Base-by-base conservation (phyloP, 2,329 filamentous ascomycete species). In the Aspergillus carbonarius region DNA sequence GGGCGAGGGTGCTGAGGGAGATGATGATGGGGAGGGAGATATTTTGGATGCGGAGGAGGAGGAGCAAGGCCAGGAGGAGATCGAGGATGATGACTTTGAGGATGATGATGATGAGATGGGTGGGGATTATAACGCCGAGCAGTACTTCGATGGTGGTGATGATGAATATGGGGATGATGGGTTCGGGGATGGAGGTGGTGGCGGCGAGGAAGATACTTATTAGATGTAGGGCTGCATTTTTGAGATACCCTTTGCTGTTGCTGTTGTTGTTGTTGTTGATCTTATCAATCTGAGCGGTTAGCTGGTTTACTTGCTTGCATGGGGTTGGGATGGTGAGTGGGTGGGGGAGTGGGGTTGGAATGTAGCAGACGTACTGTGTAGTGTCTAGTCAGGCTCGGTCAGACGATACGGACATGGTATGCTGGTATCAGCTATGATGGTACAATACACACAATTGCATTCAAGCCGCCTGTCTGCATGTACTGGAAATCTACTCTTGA, bases 101-200 rank as follows among this genome's bases (percentile, higher is more conserved):
- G 83, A 84, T 23, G 84, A 86, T 46, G 85, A 85, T 12, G 83
- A 85, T 56, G 81, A 81, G 35, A 81, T 82, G 72, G 82, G 79
- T 5, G 85, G 83, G 4, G 85, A 87, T 68, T 87, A 88, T 66
- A 84, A 87, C 64, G 85, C 83, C 1, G 85, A 88, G 66, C 81
- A 87, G 62, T 88, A 88, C 75, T 86, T 86, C 66, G 82, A 85
- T 61, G 83, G 79, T 55, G 85, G 85, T 6, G 85, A 82, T 51
- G 79, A 81, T 50, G 80, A 81, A 48, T 78, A 74, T 52, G 78
- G 84, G 52, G 83, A 82, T 55, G 85, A 82, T 62, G 82, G 81
- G 58, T 82, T 79, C 53, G 83, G 77, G 25, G 85, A 82, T 63
- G 83, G 79, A 46, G 83, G 78, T 39, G 82, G 80, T 40, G 81